phyloP scores from a whole-genome alignment of 768 basidiomycete genomes.

The Panellus pusillus region DNA sequence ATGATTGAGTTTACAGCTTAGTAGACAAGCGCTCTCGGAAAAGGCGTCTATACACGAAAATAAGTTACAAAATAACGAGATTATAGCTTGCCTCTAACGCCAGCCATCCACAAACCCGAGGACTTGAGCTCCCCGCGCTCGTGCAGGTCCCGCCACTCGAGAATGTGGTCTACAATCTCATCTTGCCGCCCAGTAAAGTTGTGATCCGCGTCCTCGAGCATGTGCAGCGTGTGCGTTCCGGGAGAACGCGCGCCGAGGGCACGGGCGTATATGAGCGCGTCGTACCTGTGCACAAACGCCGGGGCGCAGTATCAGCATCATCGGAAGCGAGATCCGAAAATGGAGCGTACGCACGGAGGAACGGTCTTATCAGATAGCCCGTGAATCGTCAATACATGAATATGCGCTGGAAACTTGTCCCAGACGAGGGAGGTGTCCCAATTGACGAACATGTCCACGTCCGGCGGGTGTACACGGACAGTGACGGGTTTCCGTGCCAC shows the following conservation, averaged over 20 bases:
- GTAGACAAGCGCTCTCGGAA: constrained; percentile 1
- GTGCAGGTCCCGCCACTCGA: constrained; percentile 64
- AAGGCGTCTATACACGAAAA: constrained; percentile 3
- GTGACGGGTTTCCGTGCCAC: constrained; percentile 64
- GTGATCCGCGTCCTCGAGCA: constrained; percentile 77
- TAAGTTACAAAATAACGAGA: constrained; percentile 12
- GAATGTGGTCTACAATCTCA: constrained; percentile 63
- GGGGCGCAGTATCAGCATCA: constrained; percentile 2
- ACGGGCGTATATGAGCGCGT: constrained; percentile 68
- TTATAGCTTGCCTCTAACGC: constrained; percentile 51
- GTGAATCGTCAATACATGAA: constrained; percentile 75
- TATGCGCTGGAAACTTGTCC: constrained; percentile 59
- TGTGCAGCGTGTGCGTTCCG: constrained; percentile 70
- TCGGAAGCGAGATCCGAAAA: background rate
- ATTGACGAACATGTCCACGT: constrained; percentile 58
- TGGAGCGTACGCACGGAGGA: constrained; percentile 54
- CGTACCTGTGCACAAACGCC: constrained; percentile 48
- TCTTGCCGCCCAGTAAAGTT: constrained; percentile 73
- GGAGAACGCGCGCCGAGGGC: constrained; percentile 55
- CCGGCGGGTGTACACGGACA: constrained; percentile 54
- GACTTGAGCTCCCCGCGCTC: constrained; percentile 46
- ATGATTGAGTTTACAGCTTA: constrained; percentile 19
- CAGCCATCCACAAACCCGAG: constrained; percentile 64
- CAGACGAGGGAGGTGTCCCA: constrained; percentile 72
- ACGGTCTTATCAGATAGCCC: constrained; percentile 71